These are phyloP conservation scores for Apiotrichum sp. DNA, from an alignment of 1,284 basidiomycete genomes.

Conservation along the genomic window DNA sequence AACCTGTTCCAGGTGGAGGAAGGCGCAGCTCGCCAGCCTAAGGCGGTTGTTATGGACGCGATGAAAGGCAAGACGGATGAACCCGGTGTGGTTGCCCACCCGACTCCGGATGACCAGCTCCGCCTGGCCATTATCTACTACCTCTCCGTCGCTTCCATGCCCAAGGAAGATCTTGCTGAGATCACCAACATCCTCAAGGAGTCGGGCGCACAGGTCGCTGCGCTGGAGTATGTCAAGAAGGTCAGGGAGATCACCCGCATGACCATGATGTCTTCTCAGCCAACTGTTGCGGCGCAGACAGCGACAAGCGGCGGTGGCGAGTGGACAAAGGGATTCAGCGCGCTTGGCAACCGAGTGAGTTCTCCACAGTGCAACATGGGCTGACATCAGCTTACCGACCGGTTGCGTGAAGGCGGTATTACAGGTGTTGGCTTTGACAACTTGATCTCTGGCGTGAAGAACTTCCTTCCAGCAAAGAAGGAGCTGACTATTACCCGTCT, in stretches of 20 bases:
- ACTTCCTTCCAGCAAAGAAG: conserved; percentile 94
- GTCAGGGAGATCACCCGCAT: conserved; percentile 86
- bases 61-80: conserved; percentile 54
- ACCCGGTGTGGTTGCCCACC: conserved; percentile 52
- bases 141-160: conserved; percentile 70
- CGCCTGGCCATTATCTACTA: conserved; percentile 92
- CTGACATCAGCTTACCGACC: conserved; percentile 61
- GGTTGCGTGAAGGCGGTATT: conserved; percentile 83
- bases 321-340: conserved; percentile 76
- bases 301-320: conserved; percentile 49
- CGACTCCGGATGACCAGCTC: conserved; percentile 76
- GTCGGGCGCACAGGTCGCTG: conserved; percentile 70
- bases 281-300: conserved; percentile 53
- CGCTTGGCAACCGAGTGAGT: conserved; percentile 77
- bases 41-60: conserved; percentile 72
- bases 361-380: neutral
- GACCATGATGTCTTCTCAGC: conserved; percentile 76
- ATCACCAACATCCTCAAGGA: conserved; percentile 78
- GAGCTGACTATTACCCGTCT: conserved; percentile 86
- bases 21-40: conserved; percentile 75
- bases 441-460: conserved; percentile 94
- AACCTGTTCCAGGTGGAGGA: conserved; percentile 97
- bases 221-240: conserved; percentile 88
- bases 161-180: conserved; percentile 80
- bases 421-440: conserved; percentile 68